Evolutionary conservation across 2,329 filamentous ascomycete species (phyloP).

Genomic region (Scytalidium lignicola): DNA sequence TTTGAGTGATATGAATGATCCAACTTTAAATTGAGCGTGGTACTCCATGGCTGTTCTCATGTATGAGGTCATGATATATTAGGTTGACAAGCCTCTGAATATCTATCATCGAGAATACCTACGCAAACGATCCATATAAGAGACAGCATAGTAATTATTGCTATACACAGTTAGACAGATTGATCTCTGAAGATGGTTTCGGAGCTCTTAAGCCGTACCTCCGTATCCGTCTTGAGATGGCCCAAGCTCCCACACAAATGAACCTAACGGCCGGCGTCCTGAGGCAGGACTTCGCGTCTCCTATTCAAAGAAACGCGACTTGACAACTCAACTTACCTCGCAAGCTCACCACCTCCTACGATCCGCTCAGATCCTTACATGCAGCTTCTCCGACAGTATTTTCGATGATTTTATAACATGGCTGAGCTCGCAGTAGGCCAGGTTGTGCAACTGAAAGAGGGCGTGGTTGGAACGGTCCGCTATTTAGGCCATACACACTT

Average conservation of each 20-base stretch:
- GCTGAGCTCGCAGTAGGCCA: slow-evolving; percentile 46
- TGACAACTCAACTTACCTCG: not conserved
- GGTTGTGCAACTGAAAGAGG: slow-evolving; percentile 67
- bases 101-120: no score
- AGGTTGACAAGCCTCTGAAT: no score
- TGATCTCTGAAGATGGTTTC: no score
- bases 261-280: not conserved
- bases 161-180: no score
- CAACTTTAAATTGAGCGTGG: no score
- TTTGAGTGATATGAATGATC: no score
- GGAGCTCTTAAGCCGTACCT: no score
- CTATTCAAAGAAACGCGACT: not conserved
- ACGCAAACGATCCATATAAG: no score
- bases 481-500: slow-evolving; percentile 79
- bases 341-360: not conserved
- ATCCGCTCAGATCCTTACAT: not conserved
- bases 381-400: not conserved
- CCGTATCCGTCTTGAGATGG: not conserved
- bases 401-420: slow-evolving; percentile 33
- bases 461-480: slow-evolving; percentile 70
- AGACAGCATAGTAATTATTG: no score
- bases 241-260: not conserved
- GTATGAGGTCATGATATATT: no score
- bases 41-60: no score
- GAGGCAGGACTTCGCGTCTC: not conserved